Evolutionary conservation across 2,329 filamentous ascomycete genomes (phyloP), one percentile per base, ranked within the genome.

Genomic region (Lasiodiplodia theobromae): DNA sequence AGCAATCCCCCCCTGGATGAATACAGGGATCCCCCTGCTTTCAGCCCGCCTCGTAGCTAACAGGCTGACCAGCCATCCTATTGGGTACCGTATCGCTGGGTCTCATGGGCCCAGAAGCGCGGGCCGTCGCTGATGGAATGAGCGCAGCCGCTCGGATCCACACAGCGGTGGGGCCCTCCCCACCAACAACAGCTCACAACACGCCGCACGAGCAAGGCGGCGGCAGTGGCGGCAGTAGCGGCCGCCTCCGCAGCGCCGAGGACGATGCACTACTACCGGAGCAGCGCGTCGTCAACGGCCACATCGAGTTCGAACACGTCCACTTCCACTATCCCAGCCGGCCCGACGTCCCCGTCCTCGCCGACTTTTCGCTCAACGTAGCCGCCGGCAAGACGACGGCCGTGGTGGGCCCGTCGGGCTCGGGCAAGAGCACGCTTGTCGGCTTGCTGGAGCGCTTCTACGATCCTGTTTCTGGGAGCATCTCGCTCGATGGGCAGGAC

Each of bases 241-340:
- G 28, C 28, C 28, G 28, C 28, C 28, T 28, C 28, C 28, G 28
- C n/a, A n/a, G n/a, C 28, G 28, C 28, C 28, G 28, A 28, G 28
- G 5, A 28, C 28, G 28, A 28, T 28, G 28, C 28, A 28, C 28
- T 28, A 28, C 28, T 28, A 28, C 28, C 34, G 23, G 28, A 52
- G 10, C 31, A 47, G 37, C 31, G 14, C 10, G 21, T 4, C 40
- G 34, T 66, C 23, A 11, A 47, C 40, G 64, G 64, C 23, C 64
- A 49, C 18, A 91, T 99, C 69, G 91, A 94, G 72, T 86, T 99
- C 54, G 88, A 90, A 72, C 87, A 93, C 73, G 86, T 98, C 76
- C 96, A 92, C 79, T 94, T 97, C 80, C 95, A 97, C 73, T 98
- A 99, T 75, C 96, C 96, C 4, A 97, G 94, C 6, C 88, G 96